Percentiles rank a stretch among this genome's conserved stretches.
Evolutionary conservation across 352 stramenopile genomes (phyloP).

Genomic region (Hyaloperonospora brassicae): DNA sequence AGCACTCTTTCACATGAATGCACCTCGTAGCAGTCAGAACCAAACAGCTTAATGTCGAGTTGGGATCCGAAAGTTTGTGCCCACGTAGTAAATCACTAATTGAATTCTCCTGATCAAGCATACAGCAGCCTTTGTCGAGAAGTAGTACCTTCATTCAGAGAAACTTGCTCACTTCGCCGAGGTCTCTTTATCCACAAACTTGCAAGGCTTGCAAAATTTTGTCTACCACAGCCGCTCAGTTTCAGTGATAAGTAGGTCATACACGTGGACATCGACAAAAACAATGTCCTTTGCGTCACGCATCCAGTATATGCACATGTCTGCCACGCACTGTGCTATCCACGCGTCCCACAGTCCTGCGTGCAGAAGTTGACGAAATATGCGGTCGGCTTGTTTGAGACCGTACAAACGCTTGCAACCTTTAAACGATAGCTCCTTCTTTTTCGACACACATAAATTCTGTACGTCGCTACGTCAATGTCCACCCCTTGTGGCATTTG

Average conservation of each 20-base stretch:
- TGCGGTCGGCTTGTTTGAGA: constrained; percentile 19
- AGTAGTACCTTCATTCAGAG: not conserved
- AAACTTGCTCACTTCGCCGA: not conserved
- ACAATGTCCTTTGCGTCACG: too few species aligned
- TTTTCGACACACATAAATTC: not conserved
- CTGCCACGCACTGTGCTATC: not conserved
- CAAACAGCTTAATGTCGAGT: not conserved
- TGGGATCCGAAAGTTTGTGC: not conserved
- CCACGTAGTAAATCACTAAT: not conserved
- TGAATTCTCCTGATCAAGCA: not conserved
- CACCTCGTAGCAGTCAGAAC: not conserved
- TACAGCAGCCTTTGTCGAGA: not conserved
- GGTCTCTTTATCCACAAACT: not conserved
- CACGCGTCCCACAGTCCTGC: not conserved
- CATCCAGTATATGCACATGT: not conserved
- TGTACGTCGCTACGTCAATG: not conserved
- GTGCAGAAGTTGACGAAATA: constrained; percentile 24
- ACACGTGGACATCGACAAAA: not conserved
- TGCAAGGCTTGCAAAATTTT: not conserved
- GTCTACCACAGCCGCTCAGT: not conserved
- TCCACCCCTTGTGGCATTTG: not conserved
- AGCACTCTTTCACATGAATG: not conserved
- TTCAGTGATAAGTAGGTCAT: not conserved
- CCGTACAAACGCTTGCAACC: constrained; percentile 20
- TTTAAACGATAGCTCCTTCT: not conserved